Conservation (phyloP, 1,139 yeast genomes). For the Hemisphaericaspora xylanilytica region DNA sequence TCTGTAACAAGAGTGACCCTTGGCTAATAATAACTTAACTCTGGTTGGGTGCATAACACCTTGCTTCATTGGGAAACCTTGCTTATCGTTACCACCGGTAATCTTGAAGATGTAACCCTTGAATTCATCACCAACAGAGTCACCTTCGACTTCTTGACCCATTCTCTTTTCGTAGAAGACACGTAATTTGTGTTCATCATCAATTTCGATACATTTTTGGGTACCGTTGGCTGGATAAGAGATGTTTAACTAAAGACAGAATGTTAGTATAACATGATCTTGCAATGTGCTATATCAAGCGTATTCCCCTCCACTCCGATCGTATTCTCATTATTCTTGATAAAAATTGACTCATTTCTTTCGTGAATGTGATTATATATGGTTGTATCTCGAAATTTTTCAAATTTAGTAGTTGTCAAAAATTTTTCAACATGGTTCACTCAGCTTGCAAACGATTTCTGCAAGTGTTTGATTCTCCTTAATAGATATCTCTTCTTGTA, state of each 20-base stretch:
- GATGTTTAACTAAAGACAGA: conserved; percentile 75
- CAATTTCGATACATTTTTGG: conserved; percentile 95
- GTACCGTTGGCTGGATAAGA: conserved; percentile 99
- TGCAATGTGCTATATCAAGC: no score
- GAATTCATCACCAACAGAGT: conserved; percentile 97
- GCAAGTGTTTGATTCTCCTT: neutral
- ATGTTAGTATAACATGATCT: no score
- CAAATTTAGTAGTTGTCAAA: neutral
- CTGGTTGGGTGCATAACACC: conserved; percentile 99
- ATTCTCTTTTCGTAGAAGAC: conserved; percentile 99
- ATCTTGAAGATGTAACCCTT: conserved; percentile 98
- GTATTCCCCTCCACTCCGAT: no score
- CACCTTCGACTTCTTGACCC: conserved; percentile 99
- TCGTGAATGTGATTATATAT: neutral
- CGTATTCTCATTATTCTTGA: neutral
- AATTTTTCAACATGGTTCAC: neutral
- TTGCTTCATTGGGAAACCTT: conserved; percentile 99
- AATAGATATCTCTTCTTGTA: neutral
- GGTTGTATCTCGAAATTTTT: neutral
- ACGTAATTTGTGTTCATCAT: conserved; percentile 98
- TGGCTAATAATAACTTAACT: conserved; percentile 91
- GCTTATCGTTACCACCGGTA: conserved; percentile 99
- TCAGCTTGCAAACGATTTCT: neutral
- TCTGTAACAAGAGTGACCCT: conserved; percentile 99
- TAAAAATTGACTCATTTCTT: neutral